Percentiles rank a stretch among this genome's conserved stretches.
phyloP scores from a whole-genome alignment of 2,329 filamentous ascomycete species.

The Colletotrichum costaricense region DNA sequence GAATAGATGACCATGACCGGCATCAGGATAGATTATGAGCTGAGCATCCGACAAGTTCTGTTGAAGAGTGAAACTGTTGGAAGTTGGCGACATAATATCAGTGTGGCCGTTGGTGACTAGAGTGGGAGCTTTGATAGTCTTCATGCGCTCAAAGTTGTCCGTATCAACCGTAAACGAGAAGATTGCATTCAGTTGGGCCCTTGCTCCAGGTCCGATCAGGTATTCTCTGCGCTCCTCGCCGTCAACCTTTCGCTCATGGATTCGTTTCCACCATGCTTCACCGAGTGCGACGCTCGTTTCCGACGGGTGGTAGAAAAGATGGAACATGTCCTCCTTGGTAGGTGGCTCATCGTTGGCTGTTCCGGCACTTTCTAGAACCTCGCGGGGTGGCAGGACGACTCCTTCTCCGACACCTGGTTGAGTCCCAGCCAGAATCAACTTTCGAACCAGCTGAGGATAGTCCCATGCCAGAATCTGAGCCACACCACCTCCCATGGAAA shows the following conservation, averaged over 20 bases:
- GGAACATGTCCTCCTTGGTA: background rate
- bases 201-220: background rate
- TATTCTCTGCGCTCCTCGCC: background rate
- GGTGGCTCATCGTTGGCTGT: background rate
- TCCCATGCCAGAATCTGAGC: slow-evolving; percentile 57
- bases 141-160: background rate
- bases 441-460: background rate
- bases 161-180: background rate
- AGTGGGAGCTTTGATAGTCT: background rate
- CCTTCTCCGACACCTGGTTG: background rate
- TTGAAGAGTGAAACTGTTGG: background rate
- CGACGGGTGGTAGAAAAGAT: background rate
- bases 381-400: background rate
- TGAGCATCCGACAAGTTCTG: background rate
- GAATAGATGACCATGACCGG: background rate
- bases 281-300: background rate
- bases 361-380: background rate
- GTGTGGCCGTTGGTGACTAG: background rate
- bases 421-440: background rate
- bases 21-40: background rate
- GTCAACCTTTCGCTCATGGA: background rate
- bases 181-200: background rate
- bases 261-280: background rate
- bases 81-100: background rate
- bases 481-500: slow-evolving; percentile 60